Evolutionary conservation across 495 filamentous ascomycete genomes (phyloP), one percentile per base, ranked within the genome.

Genomic region (Lophium mytilinum): DNA sequence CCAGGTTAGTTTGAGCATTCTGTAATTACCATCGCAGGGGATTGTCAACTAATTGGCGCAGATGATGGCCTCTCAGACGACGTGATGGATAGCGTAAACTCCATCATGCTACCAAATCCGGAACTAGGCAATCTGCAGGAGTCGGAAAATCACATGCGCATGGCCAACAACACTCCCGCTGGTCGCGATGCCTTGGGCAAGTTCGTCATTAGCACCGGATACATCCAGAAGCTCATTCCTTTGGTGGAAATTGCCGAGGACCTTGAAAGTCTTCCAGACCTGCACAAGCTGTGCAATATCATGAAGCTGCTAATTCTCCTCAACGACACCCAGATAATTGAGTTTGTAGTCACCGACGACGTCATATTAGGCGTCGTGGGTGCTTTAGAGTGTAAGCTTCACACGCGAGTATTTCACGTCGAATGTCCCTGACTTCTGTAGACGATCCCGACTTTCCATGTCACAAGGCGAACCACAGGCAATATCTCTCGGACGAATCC

Each of bases 391-490:
- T 98, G 84, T 86, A 76, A 69, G 81, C 45, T 1, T 40, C 15
- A 30, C 42, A 12, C 37, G 24, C 15, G 9, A n/a, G 9, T 35
- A 9, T 17, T 30, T n/a, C 19, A 10, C 7, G 17, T 10, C 30
- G 14, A 33, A 40, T 14, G 24, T 3, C 50, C 41, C 50, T 61
- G 33, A 59, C 54, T 37, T 37, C 14, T 24, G 40, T 63, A 88
- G 84, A 96, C 73, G 93, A 98, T 62, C 93, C 94, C 9, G 93
- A 98, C 70, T 98, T 97, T 61, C 93, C 93, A n/a, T 90, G 83
- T 40, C 93, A 97, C 75, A 96, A 96, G 71, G 93, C 93, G 14
- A 98, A 98, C 67, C 93, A 98, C 68, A 83, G 93, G 34, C 89
- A 90, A 70, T 98, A 94, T 73, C 78, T 98, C 55, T 83, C 83